Percentiles rank a stretch among this genome's conserved stretches.
phyloP scores from a whole-genome alignment of 2,329 filamentous ascomycete genomes.

The Gremmenia infestans region DNA sequence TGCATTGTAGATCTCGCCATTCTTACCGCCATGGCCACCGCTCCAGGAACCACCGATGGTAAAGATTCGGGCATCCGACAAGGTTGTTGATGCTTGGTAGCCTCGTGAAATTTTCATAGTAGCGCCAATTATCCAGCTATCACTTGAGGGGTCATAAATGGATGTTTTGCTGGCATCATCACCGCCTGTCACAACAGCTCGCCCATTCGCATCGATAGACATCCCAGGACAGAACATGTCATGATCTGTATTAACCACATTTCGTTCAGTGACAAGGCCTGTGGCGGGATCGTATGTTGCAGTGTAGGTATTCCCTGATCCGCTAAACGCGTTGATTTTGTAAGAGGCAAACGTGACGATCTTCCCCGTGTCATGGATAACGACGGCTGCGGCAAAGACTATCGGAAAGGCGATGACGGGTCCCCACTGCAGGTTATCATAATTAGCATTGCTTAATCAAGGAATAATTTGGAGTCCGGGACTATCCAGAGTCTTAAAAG shows the following conservation, averaged over 20 bases:
- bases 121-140: conserved; percentile 35
- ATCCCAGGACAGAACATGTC: conserved; percentile 57
- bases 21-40: conserved; percentile 45
- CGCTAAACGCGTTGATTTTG: conserved; percentile 1
- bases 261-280: conserved; percentile 20
- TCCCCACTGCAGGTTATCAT: conserved; percentile 5
- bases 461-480: too few relatives aligned
- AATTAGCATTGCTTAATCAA: too few relatives aligned
- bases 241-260: conserved; percentile 40
- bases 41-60: conserved; percentile 52
- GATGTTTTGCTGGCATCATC: conserved; percentile 44
- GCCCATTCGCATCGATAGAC: conserved; percentile 42
- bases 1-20: conserved; percentile 51
- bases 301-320: conserved; percentile 29
- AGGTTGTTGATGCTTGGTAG: conserved; percentile 47
- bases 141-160: conserved; percentile 32
- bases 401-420: conserved; percentile 17
- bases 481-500: too few relatives aligned
- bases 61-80: conserved; percentile 51
- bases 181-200: conserved; percentile 50
- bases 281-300: conserved; percentile 31
- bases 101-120: conserved; percentile 46
- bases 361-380: conserved; percentile 11
- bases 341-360: conserved; percentile 15
- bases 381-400: conserved; percentile 14